Percentiles rank a stretch among this genome's conserved stretches.
Evolutionary conservation across 257 asterid genomes (phyloP).

Genomic region (Solanum piurae): DNA sequence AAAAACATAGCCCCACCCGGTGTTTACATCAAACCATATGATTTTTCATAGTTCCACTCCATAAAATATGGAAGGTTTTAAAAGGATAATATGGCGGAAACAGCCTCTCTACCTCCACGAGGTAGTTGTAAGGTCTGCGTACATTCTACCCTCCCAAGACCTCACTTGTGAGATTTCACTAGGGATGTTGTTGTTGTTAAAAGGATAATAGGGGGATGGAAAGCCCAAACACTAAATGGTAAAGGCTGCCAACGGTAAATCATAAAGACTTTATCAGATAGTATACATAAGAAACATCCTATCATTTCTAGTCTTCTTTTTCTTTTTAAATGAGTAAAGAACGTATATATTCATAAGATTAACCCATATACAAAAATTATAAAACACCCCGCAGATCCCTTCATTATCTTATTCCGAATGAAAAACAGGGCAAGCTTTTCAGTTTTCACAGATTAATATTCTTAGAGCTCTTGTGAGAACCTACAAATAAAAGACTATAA

Average conservation of each 20-base stretch:
- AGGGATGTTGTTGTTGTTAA: not conserved
- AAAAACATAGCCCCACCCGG: not conserved
- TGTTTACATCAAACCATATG: not conserved
- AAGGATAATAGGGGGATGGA: not conserved
- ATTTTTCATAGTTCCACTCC: not conserved
- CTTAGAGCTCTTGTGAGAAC: not conserved
- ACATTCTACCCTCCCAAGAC: not conserved
- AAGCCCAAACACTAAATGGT: not conserved
- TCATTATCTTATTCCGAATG: not conserved
- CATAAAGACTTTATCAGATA: not conserved
- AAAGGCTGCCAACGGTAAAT: not conserved
- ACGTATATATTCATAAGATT: not conserved
- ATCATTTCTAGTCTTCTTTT: not conserved
- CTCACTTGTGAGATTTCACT: not conserved
- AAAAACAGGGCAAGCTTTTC: not conserved
- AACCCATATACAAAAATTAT: not conserved
- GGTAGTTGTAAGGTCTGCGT: not conserved
- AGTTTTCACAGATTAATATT: not conserved
- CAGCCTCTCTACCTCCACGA: not conserved
- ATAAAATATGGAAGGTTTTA: not conserved
- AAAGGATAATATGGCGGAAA: not conserved
- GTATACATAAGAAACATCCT: not conserved
- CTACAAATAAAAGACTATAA: not conserved
- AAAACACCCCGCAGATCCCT: not conserved
- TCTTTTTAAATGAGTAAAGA: not conserved